A percentile compares a stretch with the other conserved stretches of the same genome.
These are phyloP conservation scores for Lactarius evosmus DNA, from an alignment of 768 basidiomycete genomes.

Conservation along the genomic window DNA sequence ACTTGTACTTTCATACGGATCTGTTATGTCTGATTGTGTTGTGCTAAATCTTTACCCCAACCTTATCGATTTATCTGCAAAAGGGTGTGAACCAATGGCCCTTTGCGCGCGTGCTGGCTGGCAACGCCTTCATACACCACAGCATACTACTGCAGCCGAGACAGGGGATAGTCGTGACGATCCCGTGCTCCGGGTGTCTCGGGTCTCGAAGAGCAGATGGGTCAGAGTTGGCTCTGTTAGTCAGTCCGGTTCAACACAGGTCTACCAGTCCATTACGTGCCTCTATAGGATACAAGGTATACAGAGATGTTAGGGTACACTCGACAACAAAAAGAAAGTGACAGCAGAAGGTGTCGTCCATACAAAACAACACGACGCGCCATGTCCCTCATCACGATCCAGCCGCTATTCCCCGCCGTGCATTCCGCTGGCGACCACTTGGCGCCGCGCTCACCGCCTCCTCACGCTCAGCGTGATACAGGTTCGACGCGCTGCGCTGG, in stretches of 20 bases:
- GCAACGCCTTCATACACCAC: not conserved
- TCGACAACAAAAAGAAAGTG: not conserved
- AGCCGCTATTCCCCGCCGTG: conserved; percentile 9
- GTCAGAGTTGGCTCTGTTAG: not conserved
- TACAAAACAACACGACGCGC: not conserved
- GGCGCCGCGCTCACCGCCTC: not conserved
- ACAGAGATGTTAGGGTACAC: not conserved
- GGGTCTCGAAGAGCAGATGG: not conserved
- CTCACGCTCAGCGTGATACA: conserved; percentile 34
- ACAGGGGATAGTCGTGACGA: not conserved
- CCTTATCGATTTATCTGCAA: not conserved
- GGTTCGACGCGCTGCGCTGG: conserved; percentile 53
- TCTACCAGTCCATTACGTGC: not conserved
- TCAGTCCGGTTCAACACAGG: not conserved
- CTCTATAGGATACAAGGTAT: not conserved
- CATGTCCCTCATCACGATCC: not conserved
- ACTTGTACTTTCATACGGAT: not conserved
- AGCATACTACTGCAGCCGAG: not conserved
- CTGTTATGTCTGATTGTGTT: not conserved
- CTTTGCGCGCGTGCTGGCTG: not conserved
- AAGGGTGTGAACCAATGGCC: not conserved
- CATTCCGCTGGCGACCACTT: not conserved
- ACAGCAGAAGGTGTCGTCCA: not conserved
- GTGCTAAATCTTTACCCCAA: not conserved
- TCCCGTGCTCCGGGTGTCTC: not conserved